phyloP scores from a whole-genome alignment of 2,329 filamentous ascomycete genomes.

The Ceratocystis lukuohia region DNA sequence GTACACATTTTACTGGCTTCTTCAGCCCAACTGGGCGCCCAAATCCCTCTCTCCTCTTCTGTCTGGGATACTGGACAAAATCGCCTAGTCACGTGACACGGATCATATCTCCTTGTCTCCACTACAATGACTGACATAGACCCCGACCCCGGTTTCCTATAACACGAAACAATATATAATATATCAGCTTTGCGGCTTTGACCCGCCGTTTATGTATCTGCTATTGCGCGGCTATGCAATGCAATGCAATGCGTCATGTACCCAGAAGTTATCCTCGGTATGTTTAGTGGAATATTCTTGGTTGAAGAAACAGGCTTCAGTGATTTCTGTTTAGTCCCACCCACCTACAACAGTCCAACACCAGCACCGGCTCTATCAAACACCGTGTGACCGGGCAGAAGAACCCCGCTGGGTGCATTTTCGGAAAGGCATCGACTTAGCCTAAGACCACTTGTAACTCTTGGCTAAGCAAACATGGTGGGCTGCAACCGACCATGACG shows the following conservation, averaged over 20 bases:
- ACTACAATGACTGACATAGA: no score
- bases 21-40: background rate
- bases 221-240: background rate
- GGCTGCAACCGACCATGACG: background rate
- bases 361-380: no score
- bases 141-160: no score
- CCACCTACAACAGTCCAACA: no score
- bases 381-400: background rate
- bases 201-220: background rate
- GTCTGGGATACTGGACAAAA: background rate
- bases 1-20: background rate
- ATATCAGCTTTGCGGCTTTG: background rate
- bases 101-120: no score
- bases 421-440: background rate
- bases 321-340: no score
- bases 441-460: background rate
- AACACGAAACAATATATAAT: no score
- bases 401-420: background rate
- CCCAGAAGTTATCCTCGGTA: background rate
- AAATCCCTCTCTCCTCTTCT: background rate
- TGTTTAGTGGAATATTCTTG: background rate
- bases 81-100: background rate
- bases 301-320: no score
- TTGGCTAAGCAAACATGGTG: background rate
- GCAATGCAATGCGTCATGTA: background rate